Conservation (phyloP, 2,329 filamentous ascomycete genomes). For the Endothia cerciana region DNA sequence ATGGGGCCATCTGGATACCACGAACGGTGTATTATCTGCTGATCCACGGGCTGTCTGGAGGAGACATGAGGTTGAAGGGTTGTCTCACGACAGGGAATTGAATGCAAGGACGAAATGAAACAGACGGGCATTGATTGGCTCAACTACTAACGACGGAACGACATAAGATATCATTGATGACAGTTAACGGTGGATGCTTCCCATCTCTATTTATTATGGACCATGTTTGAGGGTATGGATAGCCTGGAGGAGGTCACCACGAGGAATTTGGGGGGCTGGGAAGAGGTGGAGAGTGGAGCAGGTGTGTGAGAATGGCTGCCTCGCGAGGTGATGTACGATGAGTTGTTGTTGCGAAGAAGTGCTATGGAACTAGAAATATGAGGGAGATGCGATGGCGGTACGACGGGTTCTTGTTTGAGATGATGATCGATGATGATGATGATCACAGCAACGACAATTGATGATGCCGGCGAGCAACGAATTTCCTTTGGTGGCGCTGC, state of each 20-base stretch:
- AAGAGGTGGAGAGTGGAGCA: background rate
- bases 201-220: slow-evolving; percentile 11
- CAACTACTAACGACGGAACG: slow-evolving; percentile 28
- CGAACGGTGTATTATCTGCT: slow-evolving; percentile 7
- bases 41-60: slow-evolving; percentile 16
- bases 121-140: slow-evolving; percentile 18
- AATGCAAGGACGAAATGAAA: slow-evolving; percentile 9
- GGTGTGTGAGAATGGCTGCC: background rate
- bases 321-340: slow-evolving; percentile 21
- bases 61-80: slow-evolving; percentile 7
- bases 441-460: slow-evolving; percentile 10
- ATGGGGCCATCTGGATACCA: slow-evolving; percentile 23
- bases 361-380: slow-evolving; percentile 15
- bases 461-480: slow-evolving; percentile 3
- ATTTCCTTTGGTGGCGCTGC: background rate
- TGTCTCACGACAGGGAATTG: slow-evolving; percentile 17
- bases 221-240: slow-evolving; percentile 6
- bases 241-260: too few relatives aligned
- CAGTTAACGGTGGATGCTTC: slow-evolving; percentile 28
- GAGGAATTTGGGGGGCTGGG: background rate
- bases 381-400: slow-evolving; percentile 6
- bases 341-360: slow-evolving; percentile 16
- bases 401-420: slow-evolving; percentile 1
- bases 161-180: slow-evolving; percentile 30
- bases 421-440: slow-evolving; percentile 6